phyloP scores from a whole-genome alignment of 495 filamentous ascomycete genomes.

The Penicillium flavigenum region DNA sequence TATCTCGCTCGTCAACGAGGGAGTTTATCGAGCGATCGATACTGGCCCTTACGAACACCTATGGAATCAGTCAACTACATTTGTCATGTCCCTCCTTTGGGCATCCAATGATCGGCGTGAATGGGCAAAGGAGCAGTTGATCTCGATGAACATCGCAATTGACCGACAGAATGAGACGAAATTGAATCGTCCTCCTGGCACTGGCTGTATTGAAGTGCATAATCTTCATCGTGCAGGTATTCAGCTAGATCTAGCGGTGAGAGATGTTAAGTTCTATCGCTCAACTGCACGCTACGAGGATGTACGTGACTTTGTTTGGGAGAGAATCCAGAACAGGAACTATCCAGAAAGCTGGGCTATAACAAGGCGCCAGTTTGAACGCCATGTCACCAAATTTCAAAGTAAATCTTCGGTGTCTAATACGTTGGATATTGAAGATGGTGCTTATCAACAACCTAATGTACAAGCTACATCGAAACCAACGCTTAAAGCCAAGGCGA shows the following conservation, averaged over 20 bases:
- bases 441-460: not conserved
- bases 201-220: constrained; percentile 1
- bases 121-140: not conserved
- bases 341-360: not conserved
- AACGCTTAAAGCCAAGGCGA: not conserved
- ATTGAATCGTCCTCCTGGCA: constrained; percentile 1
- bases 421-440: not conserved
- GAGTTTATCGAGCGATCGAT: not conserved
- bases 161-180: not conserved
- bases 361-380: constrained; percentile 1
- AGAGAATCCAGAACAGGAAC: not conserved
- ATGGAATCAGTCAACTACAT: not conserved
- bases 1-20: not conserved
- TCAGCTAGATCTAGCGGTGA: not conserved
- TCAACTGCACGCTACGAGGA: not conserved
- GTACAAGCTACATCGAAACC: not conserved
- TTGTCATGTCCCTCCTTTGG: not conserved
- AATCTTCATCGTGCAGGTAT: constrained; percentile 1
- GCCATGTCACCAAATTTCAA: not conserved
- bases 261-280: constrained; percentile 1
- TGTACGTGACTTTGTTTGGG: not conserved
- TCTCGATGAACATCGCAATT: not conserved
- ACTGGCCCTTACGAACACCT: not conserved
- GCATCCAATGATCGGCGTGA: not conserved
- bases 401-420: not conserved